Evolutionary conservation across 345 rosid species (phyloP).

Genomic region (Barbarea vulgaris): DNA sequence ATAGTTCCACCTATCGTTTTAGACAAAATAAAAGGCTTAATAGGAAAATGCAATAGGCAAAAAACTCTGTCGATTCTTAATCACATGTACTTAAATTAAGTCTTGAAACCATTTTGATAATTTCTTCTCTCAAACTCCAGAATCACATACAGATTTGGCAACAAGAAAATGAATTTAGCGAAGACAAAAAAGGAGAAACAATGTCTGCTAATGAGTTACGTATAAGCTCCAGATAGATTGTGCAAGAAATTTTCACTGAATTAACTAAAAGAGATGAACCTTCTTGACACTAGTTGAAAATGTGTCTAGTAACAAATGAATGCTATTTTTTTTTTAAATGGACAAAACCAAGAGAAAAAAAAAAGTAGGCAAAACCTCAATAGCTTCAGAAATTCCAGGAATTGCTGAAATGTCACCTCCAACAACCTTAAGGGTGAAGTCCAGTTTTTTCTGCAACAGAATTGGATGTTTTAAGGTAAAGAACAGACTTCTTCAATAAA

Average conservation of each 20-base stretch:
- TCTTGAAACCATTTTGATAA: slow-evolving; percentile 6
- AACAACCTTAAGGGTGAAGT: slow-evolving; percentile 83
- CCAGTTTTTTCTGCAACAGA: slow-evolving; percentile 84
- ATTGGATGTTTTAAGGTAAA: slow-evolving; percentile 17
- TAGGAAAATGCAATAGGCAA: not conserved
- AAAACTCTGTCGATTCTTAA: not conserved
- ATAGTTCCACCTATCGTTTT: not conserved
- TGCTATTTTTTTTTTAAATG: too few species aligned
- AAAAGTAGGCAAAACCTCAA: slow-evolving; percentile 68
- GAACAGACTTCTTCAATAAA: slow-evolving; percentile 2
- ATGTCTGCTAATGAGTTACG: not conserved
- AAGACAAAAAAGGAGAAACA: not conserved
- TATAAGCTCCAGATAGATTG: not conserved
- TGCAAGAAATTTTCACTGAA: not conserved
- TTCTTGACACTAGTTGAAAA: not conserved
- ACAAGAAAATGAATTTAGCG: not conserved
- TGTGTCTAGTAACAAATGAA: slow-evolving; percentile 15
- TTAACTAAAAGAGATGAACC: not conserved
- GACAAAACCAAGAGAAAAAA: not conserved
- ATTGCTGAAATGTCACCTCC: slow-evolving; percentile 93
- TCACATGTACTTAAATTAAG: not conserved
- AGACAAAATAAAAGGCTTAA: not conserved
- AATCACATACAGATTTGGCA: slow-evolving; percentile 4
- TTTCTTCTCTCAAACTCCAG: not conserved
- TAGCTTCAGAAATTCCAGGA: slow-evolving; percentile 85